phyloP scores from a whole-genome alignment of 1,284 basidiomycete genomes.

The Heterobasidion irregulare region DNA sequence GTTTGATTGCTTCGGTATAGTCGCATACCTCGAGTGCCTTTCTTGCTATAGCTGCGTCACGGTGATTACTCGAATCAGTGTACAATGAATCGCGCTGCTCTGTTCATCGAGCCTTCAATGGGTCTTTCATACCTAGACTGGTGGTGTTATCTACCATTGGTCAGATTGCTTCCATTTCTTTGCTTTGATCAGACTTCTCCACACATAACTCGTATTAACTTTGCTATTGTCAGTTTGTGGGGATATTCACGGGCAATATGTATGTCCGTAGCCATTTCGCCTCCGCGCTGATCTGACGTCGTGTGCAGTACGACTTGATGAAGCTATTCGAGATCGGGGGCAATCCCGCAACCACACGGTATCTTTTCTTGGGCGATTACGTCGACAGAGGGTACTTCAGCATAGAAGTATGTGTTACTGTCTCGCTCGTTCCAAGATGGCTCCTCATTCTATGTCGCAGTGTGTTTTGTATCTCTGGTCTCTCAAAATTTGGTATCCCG shows the following conservation, averaged over 20 bases:
- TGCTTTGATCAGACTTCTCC: too few relatives aligned
- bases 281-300: neutral
- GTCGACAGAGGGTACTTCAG: slow-evolving; percentile 93
- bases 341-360: slow-evolving; percentile 87
- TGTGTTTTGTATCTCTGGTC: slow-evolving; percentile 87
- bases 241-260: slow-evolving; percentile 93
- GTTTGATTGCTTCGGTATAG: too few relatives aligned
- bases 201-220: neutral
- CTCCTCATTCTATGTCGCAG: slow-evolving; percentile 30
- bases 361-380: slow-evolving; percentile 92
- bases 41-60: too few relatives aligned
- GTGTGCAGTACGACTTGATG: slow-evolving; percentile 79
- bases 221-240: slow-evolving; percentile 59
- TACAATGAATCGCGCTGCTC: too few relatives aligned
- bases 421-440: neutral
- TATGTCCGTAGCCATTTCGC: slow-evolving; percentile 31
- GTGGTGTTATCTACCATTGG: too few relatives aligned
- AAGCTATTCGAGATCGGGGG: slow-evolving; percentile 94
- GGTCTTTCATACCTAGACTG: too few relatives aligned
- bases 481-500: slow-evolving; percentile 89
- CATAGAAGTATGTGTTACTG: slow-evolving; percentile 57
- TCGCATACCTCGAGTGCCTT: too few relatives aligned
- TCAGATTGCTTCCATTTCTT: too few relatives aligned
- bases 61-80: too few relatives aligned
- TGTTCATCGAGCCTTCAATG: too few relatives aligned